Base-by-base conservation (phyloP, 441 rosid species). In the Pelargonium myrrhifolium region DNA sequence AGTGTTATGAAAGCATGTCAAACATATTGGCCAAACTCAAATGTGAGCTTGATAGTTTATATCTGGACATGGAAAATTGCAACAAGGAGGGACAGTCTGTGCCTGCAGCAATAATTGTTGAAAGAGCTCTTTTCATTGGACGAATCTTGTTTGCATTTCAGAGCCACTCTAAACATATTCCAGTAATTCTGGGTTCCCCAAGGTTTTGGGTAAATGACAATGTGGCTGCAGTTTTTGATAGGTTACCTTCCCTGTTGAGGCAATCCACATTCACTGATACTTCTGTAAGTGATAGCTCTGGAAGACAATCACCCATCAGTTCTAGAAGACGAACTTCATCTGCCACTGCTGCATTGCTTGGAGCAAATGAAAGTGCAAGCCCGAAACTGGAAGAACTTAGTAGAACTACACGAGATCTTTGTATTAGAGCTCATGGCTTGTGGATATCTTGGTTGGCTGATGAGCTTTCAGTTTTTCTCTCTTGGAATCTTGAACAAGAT, bases 361-460 rank as follows among this genome's bases (percentile, higher is more conserved):
- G 97, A 79, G 85, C 93, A 35, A 92, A 82, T 79, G 98, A 95
- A 75, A 85, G 78, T 73, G 77, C 86, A 66, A 89, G 89, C 80
- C 95, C 89, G 0, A 90, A 85, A 69, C 87, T 88, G 67, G 89
- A 92, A 43, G 95, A 86, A 62, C 86, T 95, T 71, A 74, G 72
- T 64, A 80, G 53, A 78, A 79, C 74, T 59, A 85, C 80, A 62
- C 87, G 81, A 70, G 93, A 89, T 74, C 80, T 92, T 67, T 87
- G 92, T 82, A 83, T 89, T 68, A 87, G 80, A 84, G 99, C 99
- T 74, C 90, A 92, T 69, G 79, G 74, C 64, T 79, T 95, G 82
- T 92, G 99, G 99, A 90, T 92, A 77, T 84, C 84, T 61, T 92
- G 97, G 98, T 79, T 92, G 68, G 81, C 93, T 47, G 75, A 85